phyloP scores from a whole-genome alignment of 1,284 basidiomycete species.

The Stygiomarasmius scandens region DNA sequence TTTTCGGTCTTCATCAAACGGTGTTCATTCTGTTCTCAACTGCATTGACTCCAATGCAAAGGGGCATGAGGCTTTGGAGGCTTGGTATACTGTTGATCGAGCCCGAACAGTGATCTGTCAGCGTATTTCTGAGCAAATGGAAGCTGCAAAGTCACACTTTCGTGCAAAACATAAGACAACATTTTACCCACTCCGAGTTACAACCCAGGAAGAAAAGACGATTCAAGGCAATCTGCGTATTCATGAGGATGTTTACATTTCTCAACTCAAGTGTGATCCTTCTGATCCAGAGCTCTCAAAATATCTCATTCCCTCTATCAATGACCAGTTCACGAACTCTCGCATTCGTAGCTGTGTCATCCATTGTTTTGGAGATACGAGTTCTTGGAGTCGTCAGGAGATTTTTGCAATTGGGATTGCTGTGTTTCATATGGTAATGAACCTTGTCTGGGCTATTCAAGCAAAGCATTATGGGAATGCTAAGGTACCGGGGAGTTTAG shows the following conservation, averaged over 20 bases:
- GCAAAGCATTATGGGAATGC: slow-evolving; percentile 17
- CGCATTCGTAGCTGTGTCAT: slow-evolving; percentile 17
- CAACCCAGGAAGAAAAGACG: background rate
- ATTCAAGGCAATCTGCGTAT: background rate
- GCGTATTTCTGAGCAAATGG: too few species aligned
- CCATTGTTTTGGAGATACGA: slow-evolving; percentile 20
- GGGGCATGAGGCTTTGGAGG: too few species aligned
- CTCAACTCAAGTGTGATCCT: slow-evolving; percentile 8
- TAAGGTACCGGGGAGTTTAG: slow-evolving; percentile 16
- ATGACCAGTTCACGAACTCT: slow-evolving; percentile 30
- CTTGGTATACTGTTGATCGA: too few species aligned
- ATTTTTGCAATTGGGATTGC: slow-evolving; percentile 29
- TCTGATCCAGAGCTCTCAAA: background rate
- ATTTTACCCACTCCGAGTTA: background rate
- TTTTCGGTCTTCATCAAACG: too few species aligned
- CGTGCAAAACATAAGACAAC: slow-evolving; percentile 21
- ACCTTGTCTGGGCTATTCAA: slow-evolving; percentile 26
- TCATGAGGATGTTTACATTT: slow-evolving; percentile 15
- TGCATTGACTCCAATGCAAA: too few species aligned
- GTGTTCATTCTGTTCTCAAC: too few species aligned
- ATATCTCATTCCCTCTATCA: slow-evolving; percentile 22
- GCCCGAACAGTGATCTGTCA: too few species aligned
- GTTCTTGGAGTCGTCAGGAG: slow-evolving; percentile 23
- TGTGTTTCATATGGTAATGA: slow-evolving; percentile 31
- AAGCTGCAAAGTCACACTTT: too few species aligned